Evolutionary conservation across 1,139 yeast genomes (phyloP).

Genomic region (Candida smagusa): DNA sequence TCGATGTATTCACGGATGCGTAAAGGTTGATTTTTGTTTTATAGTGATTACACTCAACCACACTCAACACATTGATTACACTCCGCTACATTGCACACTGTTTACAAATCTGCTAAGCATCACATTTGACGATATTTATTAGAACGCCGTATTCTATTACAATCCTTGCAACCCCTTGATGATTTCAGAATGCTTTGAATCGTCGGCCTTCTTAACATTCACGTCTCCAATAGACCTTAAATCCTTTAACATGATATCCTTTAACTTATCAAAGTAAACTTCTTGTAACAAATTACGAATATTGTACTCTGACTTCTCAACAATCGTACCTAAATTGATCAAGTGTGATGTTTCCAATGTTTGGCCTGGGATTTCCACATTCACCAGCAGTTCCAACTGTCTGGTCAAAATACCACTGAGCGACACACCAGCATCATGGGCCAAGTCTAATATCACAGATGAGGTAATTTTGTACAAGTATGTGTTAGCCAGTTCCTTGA

Average conservation of each 20-base stretch:
- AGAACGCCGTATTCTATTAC: background rate
- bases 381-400: constrained; percentile 57
- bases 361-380: constrained; percentile 29
- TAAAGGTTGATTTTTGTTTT: too few relatives aligned
- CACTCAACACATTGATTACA: too few relatives aligned
- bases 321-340: constrained; percentile 76
- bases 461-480: constrained; percentile 78
- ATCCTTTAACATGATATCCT: constrained; percentile 71
- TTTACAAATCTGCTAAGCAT: too few relatives aligned
- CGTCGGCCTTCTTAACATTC: constrained; percentile 36
- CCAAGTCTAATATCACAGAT: constrained; percentile 77
- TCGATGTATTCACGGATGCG: constrained; percentile 21
- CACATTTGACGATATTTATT: too few relatives aligned
- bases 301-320: constrained; percentile 87
- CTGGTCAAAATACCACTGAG: constrained; percentile 85
- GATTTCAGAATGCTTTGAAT: constrained; percentile 45
- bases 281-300: constrained; percentile 85
- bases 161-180: constrained; percentile 44
- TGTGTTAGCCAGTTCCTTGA: constrained; percentile 39
- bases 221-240: constrained; percentile 55
- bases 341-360: constrained; percentile 64
- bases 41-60: too few relatives aligned
- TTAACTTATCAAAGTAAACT: constrained; percentile 92
- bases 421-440: constrained; percentile 38
- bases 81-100: too few relatives aligned